A percentile compares a stretch with the other conserved stretches of the same genome.
Conservation (phyloP, 2,329 filamentous ascomycete genomes). For the Byssoonygena ceratinophila region DNA sequence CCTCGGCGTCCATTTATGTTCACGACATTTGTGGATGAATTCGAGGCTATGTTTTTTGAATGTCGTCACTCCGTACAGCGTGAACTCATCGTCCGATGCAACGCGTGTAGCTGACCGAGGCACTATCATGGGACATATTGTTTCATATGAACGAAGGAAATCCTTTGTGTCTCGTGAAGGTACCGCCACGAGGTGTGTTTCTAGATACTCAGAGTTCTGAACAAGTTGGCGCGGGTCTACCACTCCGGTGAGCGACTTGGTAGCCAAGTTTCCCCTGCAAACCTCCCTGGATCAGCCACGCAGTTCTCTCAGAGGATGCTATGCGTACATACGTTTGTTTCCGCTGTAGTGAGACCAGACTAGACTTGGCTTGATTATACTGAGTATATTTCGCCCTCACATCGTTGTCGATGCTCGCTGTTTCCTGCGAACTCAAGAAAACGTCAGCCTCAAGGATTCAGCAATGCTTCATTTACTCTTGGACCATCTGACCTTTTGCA, state of each 20-base stretch:
- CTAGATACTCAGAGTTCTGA: slow-evolving; percentile 88
- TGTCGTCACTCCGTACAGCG: slow-evolving; percentile 74
- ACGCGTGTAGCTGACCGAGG: slow-evolving; percentile 74
- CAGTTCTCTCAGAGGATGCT: neutral
- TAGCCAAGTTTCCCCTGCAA: slow-evolving; percentile 74
- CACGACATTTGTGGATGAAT: slow-evolving; percentile 83
- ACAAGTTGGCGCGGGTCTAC: slow-evolving; percentile 71
- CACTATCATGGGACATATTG: slow-evolving; percentile 79
- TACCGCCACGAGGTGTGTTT: slow-evolving; percentile 87
- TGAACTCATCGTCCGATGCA: slow-evolving; percentile 79
- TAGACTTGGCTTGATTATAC: slow-evolving; percentile 85
- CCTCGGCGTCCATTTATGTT: slow-evolving; percentile 87
- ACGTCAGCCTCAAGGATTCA: neutral
- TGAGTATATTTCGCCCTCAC: slow-evolving; percentile 90
- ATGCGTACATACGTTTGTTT: slow-evolving; percentile 63
- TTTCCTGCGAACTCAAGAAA: slow-evolving; percentile 50
- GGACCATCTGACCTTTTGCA: slow-evolving; percentile 61
- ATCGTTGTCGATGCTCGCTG: slow-evolving; percentile 86
- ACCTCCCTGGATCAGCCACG: neutral
- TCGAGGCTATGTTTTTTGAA: slow-evolving; percentile 87
- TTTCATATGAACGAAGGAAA: slow-evolving; percentile 82
- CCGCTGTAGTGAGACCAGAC: slow-evolving; percentile 67
- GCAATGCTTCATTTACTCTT: neutral
- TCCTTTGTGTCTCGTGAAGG: slow-evolving; percentile 72
- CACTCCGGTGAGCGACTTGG: slow-evolving; percentile 82